Base-by-base conservation (phyloP, 176 grass and related monocot genomes). In the Lolium multiflorum region DNA sequence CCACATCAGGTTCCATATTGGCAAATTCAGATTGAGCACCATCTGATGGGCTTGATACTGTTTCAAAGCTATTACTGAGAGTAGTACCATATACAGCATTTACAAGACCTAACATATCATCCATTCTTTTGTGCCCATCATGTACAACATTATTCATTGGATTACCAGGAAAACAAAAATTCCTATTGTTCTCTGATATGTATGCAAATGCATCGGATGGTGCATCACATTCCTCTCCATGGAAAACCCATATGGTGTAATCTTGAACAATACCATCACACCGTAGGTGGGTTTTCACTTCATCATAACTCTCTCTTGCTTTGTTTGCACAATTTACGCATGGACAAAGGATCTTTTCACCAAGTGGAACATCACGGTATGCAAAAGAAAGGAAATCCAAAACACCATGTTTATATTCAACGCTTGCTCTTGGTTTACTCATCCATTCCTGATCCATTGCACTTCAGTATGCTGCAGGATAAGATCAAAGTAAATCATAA, bases 261-360 rank as follows among this genome's bases (percentile, higher is more conserved):
- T 37, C 31, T 14, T 71, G 50, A 39, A 71, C 31, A 44, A 82
- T 82, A 56, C 66, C 65, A 82, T 71, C 28, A 68, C 66, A 82
- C 11, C 12, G 24, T 2, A 82, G 7, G 25, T 81, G 65, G 7
- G 50, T 82, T 54, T 37, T 21, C 16, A 82, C 51, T 58, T 21
- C 81, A 57, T 83, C 81, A 0, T 4, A 77, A 56, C 16, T 56
- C 6, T 51, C 16, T 12, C 3, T 77, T 77, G 50, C 16, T 54
- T 56, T 56, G 11, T 77, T 77, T 51, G 25, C 52, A 71, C 63
- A 82, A 38, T 55, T 38, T 9, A 70, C 35, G 38, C 80, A 82
- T 38, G 26, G 48, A 55, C 80, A 82, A 7, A 39, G 22, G 17
- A 82, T 56, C 10, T 67, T 55, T 71, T 64, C 49, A 13, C 64